Conservation (phyloP, 2,329 filamentous ascomycete species). For the Penicillium oxalicum region DNA sequence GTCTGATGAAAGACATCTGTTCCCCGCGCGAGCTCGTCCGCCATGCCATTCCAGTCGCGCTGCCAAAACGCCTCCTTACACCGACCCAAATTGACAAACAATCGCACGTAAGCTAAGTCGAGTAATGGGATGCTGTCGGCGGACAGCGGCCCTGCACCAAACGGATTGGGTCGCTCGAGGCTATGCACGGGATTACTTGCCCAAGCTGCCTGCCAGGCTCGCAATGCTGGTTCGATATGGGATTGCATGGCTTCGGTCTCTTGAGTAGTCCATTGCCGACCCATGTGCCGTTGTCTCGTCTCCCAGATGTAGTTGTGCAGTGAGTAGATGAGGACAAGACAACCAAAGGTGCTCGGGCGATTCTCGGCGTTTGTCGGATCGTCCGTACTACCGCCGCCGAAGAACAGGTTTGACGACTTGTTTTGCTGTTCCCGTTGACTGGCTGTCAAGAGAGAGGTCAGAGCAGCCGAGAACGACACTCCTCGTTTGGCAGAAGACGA, state of each 20-base stretch:
- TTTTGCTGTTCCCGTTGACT: slow-evolving; percentile 57
- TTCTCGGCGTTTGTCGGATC: slow-evolving; percentile 58
- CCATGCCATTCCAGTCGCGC: slow-evolving; percentile 86
- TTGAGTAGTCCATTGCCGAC: slow-evolving; percentile 80
- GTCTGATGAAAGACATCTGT: slow-evolving; percentile 69
- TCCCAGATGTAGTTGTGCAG: slow-evolving; percentile 99
- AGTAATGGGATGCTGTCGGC: slow-evolving; percentile 86
- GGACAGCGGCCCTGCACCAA: slow-evolving; percentile 72
- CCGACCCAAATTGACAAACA: slow-evolving; percentile 88
- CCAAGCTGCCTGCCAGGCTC: slow-evolving; percentile 93
- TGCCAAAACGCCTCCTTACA: slow-evolving; percentile 94
- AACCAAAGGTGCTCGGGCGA: slow-evolving; percentile 84
- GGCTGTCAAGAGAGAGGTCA: slow-evolving; percentile 73
- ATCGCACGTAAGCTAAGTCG: slow-evolving; percentile 82
- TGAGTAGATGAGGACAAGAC: slow-evolving; percentile 84
- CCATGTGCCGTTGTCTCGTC: slow-evolving; percentile 82
- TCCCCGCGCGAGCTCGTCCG: slow-evolving; percentile 74
- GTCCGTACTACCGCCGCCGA: slow-evolving; percentile 41
- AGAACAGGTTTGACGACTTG: slow-evolving; percentile 36
- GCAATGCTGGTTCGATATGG: slow-evolving; percentile 87
- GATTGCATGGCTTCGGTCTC: slow-evolving; percentile 95
- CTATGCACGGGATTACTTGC: slow-evolving; percentile 78
- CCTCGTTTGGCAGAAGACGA: slow-evolving; percentile 63
- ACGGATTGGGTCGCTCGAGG: slow-evolving; percentile 77
- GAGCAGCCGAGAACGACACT: slow-evolving; percentile 72